phyloP scores from a whole-genome alignment of 805 yeast species.

The Spencermartinsiella europaea region DNA sequence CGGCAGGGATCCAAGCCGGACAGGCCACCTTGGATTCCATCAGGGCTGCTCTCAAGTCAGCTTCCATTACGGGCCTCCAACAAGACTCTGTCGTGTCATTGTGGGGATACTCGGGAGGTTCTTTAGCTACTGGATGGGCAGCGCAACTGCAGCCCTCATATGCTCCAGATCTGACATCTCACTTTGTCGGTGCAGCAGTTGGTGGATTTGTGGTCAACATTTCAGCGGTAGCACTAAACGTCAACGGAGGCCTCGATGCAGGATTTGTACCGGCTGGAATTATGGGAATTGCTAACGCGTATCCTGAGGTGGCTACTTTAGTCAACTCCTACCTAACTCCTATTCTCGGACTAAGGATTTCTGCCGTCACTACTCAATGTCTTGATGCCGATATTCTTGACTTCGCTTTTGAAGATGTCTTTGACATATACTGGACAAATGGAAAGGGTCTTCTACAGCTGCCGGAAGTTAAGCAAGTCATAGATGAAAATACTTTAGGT shows the following conservation, averaged over 20 bases:
- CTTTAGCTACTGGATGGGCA: conserved; percentile 63
- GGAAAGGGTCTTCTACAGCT: conserved; percentile 19
- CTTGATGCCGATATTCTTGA: conserved; percentile 9
- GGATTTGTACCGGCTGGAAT: conserved; percentile 25
- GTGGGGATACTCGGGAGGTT: conserved; percentile 72
- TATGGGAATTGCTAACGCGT: conserved; percentile 23
- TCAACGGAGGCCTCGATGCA: conserved; percentile 18
- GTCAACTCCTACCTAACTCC: conserved; percentile 8
- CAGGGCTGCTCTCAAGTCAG: conserved; percentile 21
- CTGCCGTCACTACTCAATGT: conserved; percentile 17
- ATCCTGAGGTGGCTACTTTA: conserved; percentile 15
- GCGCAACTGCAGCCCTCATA: conserved; percentile 24
- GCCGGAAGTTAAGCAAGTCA: conserved; percentile 10
- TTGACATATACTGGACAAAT: conserved; percentile 11
- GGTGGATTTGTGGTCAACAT: conserved; percentile 26
- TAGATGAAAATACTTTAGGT: conserved; percentile 18
- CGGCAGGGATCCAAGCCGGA: conserved; percentile 26
- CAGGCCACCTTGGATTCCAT: conserved; percentile 26
- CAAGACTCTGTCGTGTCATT: conserved; percentile 52
- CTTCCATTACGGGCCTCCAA: conserved; percentile 32
- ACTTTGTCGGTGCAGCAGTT: conserved; percentile 26
- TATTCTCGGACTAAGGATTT: conserved; percentile 1
- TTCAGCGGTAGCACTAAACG: conserved; percentile 16
- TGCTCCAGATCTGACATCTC: conserved; percentile 22
- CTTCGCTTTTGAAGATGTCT: conserved; percentile 19